phyloP scores from a whole-genome alignment of 1,284 basidiomycete species.

The Afroboletus lepidellus region DNA sequence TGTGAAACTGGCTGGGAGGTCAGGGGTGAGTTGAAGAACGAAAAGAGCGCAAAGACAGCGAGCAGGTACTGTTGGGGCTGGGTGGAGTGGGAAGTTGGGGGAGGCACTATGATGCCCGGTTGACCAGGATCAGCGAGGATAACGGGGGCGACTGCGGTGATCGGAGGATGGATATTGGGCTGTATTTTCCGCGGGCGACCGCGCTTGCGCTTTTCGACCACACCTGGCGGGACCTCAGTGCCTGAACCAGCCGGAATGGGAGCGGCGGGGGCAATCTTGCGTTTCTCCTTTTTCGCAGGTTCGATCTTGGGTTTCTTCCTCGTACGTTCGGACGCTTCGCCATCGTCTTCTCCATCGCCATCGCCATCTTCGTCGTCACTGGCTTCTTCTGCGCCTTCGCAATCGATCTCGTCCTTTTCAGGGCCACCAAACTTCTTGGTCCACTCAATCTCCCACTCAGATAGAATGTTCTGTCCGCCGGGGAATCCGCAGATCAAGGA shows the following conservation, averaged over 20 bases:
- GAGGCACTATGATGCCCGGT: constrained; percentile 12
- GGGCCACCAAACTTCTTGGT: constrained; percentile 65
- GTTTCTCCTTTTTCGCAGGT: constrained; percentile 45
- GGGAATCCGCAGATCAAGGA: constrained; percentile 64
- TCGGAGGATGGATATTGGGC: constrained; percentile 28
- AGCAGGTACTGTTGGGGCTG: constrained; percentile 63
- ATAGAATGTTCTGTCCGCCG: constrained; percentile 64
- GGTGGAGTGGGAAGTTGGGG: constrained; percentile 13
- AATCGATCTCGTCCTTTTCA: constrained; percentile 68
- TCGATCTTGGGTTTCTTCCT: constrained; percentile 55
- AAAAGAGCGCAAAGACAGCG: constrained; percentile 74
- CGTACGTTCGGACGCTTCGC: constrained; percentile 48
- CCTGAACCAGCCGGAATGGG: constrained; percentile 29
- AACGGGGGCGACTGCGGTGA: constrained; percentile 16
- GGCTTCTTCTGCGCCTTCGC: constrained; percentile 39
- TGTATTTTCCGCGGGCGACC: constrained; percentile 65
- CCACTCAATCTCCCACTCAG: constrained; percentile 77
- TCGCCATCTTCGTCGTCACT: constrained; percentile 59
- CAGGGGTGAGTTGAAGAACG: constrained; percentile 71
- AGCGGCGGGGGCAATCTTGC: constrained; percentile 43
- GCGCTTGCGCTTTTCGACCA: constrained; percentile 77
- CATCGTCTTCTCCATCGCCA: constrained; percentile 54
- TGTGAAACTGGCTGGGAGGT: constrained; percentile 38
- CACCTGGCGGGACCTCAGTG: constrained; percentile 20
- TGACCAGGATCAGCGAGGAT: constrained; percentile 16